Evolutionary conservation across 345 rosid species (phyloP), one percentile per base, ranked within the genome.

Genomic region (Pseudoturritis turrita): DNA sequence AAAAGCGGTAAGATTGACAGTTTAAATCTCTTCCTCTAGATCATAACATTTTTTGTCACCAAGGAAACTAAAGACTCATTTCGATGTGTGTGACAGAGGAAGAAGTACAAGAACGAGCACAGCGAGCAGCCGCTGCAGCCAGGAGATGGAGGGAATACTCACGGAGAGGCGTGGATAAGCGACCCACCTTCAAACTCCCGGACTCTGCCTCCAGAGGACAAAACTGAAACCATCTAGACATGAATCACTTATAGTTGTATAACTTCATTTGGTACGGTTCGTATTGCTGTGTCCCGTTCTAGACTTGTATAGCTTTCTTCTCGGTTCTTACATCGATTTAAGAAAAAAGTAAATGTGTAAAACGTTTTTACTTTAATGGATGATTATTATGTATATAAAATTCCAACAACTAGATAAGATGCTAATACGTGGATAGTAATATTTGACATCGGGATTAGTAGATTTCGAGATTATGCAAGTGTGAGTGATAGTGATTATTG

Each of bases 121-220:
- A 64, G 49, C 79, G 90, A 76, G 93, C 96, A 0, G 96, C 98
- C 0, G 96, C 91, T 5, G 97, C 97, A 5, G 87, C 98, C 9
- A 78, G 93, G 40, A 84, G 90, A 81, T 94, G 96, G 97, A 88
- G 98, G 76, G 97, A 94, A 78, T 94, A 89, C 72, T 91, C 98
- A 6, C 83, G 97, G 59, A 79, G 79, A 68, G 98, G 97, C 36
- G 97, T 59, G 0, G 97, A 94, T 72, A 87, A 88, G 81, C 90
- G 86, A 26, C 92, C 95, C 10, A 82, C 87, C 18, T 76, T 76
- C 70, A 91, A 94, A 80, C 98, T 94, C 77, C 97, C 96, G 0
- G 92, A 86, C 75, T 81, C 90, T 1, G 65, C 81, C 36, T 61
- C 91, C 22, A 80, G 65, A 33, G 80, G 51, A 15, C 82, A 84